Conservation (phyloP, 768 basidiomycete genomes). For the Lactifluus piperatus region DNA sequence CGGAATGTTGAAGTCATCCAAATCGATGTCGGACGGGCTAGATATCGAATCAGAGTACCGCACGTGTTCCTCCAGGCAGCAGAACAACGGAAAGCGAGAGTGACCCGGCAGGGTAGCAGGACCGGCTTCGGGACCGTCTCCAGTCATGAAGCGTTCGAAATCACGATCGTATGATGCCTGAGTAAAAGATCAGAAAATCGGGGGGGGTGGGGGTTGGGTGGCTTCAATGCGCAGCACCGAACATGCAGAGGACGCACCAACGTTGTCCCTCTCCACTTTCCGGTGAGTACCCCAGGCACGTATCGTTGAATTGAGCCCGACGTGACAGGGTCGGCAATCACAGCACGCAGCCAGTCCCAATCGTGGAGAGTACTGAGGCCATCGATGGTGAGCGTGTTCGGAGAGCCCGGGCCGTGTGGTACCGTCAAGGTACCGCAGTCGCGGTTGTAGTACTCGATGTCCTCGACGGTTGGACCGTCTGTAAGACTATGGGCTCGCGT, state of each 20-base stretch:
- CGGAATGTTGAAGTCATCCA: not conserved
- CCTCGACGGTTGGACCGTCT: not conserved
- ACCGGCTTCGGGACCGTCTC: not conserved
- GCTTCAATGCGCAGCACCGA: not conserved
- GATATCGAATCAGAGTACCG: not conserved
- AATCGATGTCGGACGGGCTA: not conserved
- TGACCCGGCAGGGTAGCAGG: not conserved
- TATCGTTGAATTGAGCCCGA: constrained; percentile 1
- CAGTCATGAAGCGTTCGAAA: constrained; percentile 1
- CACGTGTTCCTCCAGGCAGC: constrained; percentile 15
- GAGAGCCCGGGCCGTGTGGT: constrained; percentile 1
- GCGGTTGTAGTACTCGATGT: constrained; percentile 13
- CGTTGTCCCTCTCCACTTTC: constrained; percentile 9
- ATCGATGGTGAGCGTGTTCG: not conserved
- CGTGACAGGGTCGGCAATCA: not conserved
- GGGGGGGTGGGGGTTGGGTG: not conserved
- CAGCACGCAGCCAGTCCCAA: constrained; percentile 11
- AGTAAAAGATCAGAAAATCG: not conserved
- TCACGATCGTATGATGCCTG: constrained; percentile 5
- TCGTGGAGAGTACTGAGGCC: not conserved
- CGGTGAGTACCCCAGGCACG: constrained; percentile 4
- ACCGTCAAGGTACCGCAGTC: not conserved
- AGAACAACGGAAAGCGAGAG: constrained; percentile 9
- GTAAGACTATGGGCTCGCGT: not conserved
- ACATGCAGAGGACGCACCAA: constrained; percentile 11